A percentile compares a stretch with the other conserved stretches of the same genome.
Evolutionary conservation across 805 yeast species (phyloP).

Genomic region (Myxozyma udenii): DNA sequence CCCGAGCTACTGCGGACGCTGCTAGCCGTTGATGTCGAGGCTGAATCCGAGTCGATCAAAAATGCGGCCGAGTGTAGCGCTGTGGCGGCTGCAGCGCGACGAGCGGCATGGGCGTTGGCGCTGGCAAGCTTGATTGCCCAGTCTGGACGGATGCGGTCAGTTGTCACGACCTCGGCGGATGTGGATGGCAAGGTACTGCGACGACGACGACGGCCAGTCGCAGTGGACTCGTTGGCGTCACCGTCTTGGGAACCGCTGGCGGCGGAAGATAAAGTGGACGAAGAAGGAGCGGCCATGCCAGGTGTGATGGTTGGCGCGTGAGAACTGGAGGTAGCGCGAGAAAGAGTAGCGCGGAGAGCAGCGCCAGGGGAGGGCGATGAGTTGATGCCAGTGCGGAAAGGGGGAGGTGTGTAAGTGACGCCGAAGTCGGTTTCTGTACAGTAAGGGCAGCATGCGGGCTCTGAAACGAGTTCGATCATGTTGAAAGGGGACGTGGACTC

Average conservation of each 20-base stretch:
- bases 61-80: constrained; percentile 88
- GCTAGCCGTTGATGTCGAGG: constrained; percentile 8
- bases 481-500: constrained; percentile 19
- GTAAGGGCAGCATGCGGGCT: constrained; percentile 88
- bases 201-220: constrained; percentile 17
- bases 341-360: constrained; percentile 21
- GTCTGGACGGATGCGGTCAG: constrained; percentile 85
- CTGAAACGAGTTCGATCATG: constrained; percentile 57
- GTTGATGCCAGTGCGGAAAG: constrained; percentile 45
- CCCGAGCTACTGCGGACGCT: neutral
- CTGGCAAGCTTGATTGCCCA: constrained; percentile 75
- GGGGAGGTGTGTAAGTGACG: constrained; percentile 72
- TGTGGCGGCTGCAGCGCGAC: constrained; percentile 89
- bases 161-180: constrained; percentile 67
- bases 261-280: neutral
- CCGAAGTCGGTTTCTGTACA: constrained; percentile 88
- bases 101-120: constrained; percentile 74
- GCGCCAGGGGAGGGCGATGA: constrained; percentile 15
- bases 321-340: constrained; percentile 16
- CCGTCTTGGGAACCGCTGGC: constrained; percentile 1
- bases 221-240: constrained; percentile 10
- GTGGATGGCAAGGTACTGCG: constrained; percentile 54
- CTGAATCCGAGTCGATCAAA: constrained; percentile 42
- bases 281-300: neutral
- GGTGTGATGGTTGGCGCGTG: neutral